Conservation (phyloP, 2,329 filamentous ascomycete species). For the Trichoderma polysporum region DNA sequence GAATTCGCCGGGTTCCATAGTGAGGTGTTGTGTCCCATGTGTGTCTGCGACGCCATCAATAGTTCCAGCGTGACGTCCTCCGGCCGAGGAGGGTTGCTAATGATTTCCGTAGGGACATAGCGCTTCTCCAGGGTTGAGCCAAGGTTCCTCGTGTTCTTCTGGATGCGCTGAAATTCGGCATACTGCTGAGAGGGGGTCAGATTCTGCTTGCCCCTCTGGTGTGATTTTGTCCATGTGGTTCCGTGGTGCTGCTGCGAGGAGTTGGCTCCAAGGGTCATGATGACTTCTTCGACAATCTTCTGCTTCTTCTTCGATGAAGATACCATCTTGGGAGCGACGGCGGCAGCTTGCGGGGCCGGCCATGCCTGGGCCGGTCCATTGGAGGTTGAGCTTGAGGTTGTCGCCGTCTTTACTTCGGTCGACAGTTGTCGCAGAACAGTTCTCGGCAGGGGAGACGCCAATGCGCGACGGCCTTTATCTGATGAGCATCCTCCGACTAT, state of each 20-base stretch:
- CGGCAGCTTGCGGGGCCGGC: constrained; percentile 26
- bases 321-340: constrained; percentile 28
- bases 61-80: constrained; percentile 86
- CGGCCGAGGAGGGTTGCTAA: constrained; percentile 71
- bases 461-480: constrained; percentile 51
- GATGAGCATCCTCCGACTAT: background rate
- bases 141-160: constrained; percentile 46
- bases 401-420: constrained; percentile 30
- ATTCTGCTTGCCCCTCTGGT: constrained; percentile 35
- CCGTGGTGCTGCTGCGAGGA: constrained; percentile 37
- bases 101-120: constrained; percentile 66
- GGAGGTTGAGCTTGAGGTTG: constrained; percentile 4
- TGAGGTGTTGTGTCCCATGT: constrained; percentile 87
- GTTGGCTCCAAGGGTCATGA: constrained; percentile 37
- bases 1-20: constrained; percentile 95
- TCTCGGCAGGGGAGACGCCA: constrained; percentile 46
- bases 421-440: constrained; percentile 35
- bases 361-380: constrained; percentile 24
- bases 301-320: constrained; percentile 36
- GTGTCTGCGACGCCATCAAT: constrained; percentile 80
- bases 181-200: constrained; percentile 42
- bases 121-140: constrained; percentile 51
- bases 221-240: constrained; percentile 35
- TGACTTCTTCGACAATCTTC: constrained; percentile 34
- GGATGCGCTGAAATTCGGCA: constrained; percentile 38